Evolutionary conservation across 2,329 filamentous ascomycete genomes (phyloP).

Genomic region (Cladosporium colombiae): DNA sequence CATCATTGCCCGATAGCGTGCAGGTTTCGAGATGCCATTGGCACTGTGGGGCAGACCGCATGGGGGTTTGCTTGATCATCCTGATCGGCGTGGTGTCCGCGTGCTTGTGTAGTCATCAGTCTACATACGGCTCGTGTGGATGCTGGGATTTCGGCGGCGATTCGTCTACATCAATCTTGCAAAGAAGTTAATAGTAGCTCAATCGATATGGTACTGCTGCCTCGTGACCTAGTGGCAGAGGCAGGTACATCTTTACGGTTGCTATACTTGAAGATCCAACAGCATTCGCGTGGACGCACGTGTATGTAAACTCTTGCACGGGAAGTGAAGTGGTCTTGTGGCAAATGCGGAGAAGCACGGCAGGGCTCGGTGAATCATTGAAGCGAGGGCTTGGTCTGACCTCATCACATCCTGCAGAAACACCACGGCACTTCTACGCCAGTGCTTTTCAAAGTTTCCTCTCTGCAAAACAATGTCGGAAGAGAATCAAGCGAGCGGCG

Average conservation of each 20-base stretch:
- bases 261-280: neutral
- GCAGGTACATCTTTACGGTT: neutral
- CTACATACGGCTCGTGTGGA: neutral
- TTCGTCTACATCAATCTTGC: neutral
- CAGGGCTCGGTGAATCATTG: conserved; percentile 10
- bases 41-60: neutral
- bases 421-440: neutral
- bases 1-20: neutral
- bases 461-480: conserved; percentile 13
- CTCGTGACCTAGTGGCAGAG: neutral
- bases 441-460: neutral
- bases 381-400: conserved; percentile 12
- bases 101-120: neutral
- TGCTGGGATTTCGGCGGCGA: neutral
- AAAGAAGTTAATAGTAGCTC: neutral
- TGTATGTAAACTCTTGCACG: neutral
- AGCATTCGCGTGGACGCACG: neutral
- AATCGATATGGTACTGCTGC: neutral
- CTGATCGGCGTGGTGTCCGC: neutral
- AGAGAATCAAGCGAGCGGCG: conserved; percentile 9
- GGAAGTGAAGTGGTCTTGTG: neutral
- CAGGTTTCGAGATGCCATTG: neutral
- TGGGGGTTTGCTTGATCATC: neutral
- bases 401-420: conserved; percentile 10
- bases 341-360: conserved; percentile 6